Percentiles rank a stretch among this genome's conserved stretches.
Evolutionary conservation across 441 rosid genomes (phyloP).

Genomic region (Brassica balearica): DNA sequence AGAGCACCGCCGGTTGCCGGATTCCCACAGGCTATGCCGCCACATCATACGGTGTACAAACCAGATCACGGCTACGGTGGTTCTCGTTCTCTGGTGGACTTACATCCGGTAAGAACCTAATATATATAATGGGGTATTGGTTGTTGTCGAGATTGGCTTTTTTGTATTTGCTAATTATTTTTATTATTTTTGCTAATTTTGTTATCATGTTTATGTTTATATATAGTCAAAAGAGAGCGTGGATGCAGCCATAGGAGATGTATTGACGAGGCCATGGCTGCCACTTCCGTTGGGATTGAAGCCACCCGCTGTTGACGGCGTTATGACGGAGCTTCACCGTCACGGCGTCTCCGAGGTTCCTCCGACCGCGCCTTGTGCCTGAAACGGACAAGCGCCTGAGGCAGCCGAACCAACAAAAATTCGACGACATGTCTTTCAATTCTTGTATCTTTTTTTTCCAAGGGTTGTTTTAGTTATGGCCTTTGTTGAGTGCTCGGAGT

Average conservation of each 20-base stretch:
- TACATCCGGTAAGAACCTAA: slow-evolving; percentile 58
- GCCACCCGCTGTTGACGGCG: slow-evolving; percentile 79
- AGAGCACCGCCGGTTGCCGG: slow-evolving; percentile 53
- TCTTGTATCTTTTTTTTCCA: slow-evolving; percentile 29
- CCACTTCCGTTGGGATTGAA: slow-evolving; percentile 92
- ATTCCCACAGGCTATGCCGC: slow-evolving; percentile 49
- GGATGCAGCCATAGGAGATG: slow-evolving; percentile 91
- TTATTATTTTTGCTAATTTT: slow-evolving; percentile 6
- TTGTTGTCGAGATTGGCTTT: slow-evolving; percentile 20
- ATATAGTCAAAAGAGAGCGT: slow-evolving; percentile 76
- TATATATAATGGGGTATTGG: neutral
- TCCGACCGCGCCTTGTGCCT: slow-evolving; percentile 43
- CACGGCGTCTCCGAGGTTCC: slow-evolving; percentile 74
- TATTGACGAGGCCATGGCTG: slow-evolving; percentile 80
- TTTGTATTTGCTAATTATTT: slow-evolving; percentile 6
- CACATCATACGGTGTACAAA: slow-evolving; percentile 63
- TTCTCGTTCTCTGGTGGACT: slow-evolving; percentile 62
- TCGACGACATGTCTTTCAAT: slow-evolving; percentile 44
- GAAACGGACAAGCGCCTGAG: slow-evolving; percentile 25
- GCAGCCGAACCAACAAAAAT: slow-evolving; percentile 23
- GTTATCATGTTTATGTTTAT: slow-evolving; percentile 12
- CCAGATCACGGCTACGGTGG: slow-evolving; percentile 42
- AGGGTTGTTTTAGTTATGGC: slow-evolving; percentile 41
- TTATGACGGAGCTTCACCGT: slow-evolving; percentile 75
- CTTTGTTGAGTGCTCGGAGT: slow-evolving; percentile 43